Conservation (phyloP, 169 alveolate species). For the Plasmodium vinckei region DNA sequence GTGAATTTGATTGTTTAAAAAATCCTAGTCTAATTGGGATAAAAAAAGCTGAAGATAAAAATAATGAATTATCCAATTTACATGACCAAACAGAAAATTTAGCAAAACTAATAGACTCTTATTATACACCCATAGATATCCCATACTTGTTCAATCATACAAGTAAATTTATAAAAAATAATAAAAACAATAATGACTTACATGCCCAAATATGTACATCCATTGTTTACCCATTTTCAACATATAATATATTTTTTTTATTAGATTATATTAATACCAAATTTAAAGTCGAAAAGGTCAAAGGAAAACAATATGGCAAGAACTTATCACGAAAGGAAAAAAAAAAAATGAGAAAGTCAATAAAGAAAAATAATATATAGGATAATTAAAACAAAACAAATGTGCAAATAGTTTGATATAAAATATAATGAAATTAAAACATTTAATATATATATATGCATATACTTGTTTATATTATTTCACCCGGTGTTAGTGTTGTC, state of each 20-base stretch:
- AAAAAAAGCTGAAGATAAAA: not conserved
- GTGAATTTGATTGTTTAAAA: constrained; percentile 10
- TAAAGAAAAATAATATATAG: constrained; percentile 28
- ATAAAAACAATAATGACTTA: not conserved
- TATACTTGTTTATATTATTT: too few relatives aligned
- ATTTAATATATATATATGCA: too few relatives aligned
- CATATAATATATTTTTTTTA: not conserved
- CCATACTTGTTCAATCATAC: constrained; percentile 56
- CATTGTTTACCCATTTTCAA: not conserved
- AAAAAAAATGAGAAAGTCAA: constrained; percentile 30
- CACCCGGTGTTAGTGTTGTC: too few relatives aligned
- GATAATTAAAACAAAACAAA: not conserved
- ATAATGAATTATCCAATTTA: not conserved
- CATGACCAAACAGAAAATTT: constrained; percentile 13
- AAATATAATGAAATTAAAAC: too few relatives aligned
- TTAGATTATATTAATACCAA: constrained; percentile 44
- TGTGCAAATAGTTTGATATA: too few relatives aligned
- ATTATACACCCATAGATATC: constrained; percentile 9
- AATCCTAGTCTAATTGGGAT: constrained; percentile 33
- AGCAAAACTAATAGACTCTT: constrained; percentile 18
- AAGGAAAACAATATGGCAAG: constrained; percentile 17
- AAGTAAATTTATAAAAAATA: not conserved
- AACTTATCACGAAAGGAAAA: constrained; percentile 53
- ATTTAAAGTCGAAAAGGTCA: constrained; percentile 46
- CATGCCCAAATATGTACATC: not conserved